These are phyloP conservation scores for Alternaria burnsii DNA, from an alignment of 2,329 filamentous ascomycete species.

Conservation along the genomic window DNA sequence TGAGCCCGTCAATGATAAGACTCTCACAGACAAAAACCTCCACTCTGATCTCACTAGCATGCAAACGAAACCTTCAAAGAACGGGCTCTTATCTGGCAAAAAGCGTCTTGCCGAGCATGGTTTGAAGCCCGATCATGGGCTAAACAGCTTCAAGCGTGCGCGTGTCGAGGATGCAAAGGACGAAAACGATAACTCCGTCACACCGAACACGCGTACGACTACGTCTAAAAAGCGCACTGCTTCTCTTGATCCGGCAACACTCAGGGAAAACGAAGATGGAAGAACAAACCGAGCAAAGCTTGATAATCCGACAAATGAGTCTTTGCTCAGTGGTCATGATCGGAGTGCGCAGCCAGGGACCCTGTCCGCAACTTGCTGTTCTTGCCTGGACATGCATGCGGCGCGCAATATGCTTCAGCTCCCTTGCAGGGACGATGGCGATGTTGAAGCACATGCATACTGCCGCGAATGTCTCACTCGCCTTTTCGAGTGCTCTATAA, in stretches of 20 bases:
- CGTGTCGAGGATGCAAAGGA: too few species aligned
- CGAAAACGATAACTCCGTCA: background rate
- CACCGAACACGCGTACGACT: background rate
- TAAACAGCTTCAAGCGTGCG: too few species aligned
- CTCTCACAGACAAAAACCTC: background rate
- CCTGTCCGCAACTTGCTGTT: background rate
- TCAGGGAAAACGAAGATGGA: background rate
- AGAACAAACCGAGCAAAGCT: background rate
- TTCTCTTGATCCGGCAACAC: background rate
- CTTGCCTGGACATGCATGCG: background rate
- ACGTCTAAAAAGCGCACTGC: background rate
- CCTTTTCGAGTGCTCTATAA: background rate
- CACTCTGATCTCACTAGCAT: background rate
- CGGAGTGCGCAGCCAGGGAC: background rate
- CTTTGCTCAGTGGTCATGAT: background rate
- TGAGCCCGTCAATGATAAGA: background rate
- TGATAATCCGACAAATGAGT: background rate
- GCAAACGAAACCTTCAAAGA: background rate
- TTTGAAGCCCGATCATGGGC: too few species aligned
- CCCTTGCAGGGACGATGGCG: background rate
- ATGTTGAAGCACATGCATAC: background rate
- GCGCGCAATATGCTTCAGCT: background rate
- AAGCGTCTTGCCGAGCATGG: too few species aligned
- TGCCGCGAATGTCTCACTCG: background rate
- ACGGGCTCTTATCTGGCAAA: too few species aligned